A percentile compares a stretch with the other conserved stretches of the same genome.
Evolutionary conservation across 192 early-diverging fungal species (phyloP).

Genomic region (Coemansia sp.): DNA sequence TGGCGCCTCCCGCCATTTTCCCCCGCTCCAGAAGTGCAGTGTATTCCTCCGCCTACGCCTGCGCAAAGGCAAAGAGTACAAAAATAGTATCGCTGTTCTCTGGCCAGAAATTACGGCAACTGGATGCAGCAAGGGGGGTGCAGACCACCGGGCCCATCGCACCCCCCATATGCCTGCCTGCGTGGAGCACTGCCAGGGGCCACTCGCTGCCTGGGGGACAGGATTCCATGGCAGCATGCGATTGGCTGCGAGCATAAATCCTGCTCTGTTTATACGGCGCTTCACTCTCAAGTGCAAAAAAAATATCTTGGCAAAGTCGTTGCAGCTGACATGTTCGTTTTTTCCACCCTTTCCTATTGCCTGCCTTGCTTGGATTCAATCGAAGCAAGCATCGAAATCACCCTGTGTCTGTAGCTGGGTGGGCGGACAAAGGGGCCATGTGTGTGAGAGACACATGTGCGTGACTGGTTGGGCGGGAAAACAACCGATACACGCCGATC

Average conservation of each 20-base stretch:
- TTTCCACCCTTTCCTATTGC: neutral
- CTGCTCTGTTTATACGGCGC: neutral
- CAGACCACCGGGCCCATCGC: neutral
- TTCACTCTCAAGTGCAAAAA: no score
- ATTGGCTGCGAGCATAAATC: neutral
- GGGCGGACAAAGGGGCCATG: neutral
- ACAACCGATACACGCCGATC: neutral
- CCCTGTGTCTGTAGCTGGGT: neutral
- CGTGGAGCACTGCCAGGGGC: neutral
- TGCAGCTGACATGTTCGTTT: neutral
- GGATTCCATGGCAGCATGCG: slow-evolving; percentile 1
- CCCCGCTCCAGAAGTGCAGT: slow-evolving; percentile 4
- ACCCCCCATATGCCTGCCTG: neutral
- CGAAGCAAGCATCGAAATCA: neutral
- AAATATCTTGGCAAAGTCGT: neutral
- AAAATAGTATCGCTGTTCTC: slow-evolving; percentile 2
- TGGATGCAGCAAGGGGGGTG: neutral
- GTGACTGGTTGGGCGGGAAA: neutral
- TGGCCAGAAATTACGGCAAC: slow-evolving; percentile 6
- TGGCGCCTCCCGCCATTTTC: neutral
- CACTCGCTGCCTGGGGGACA: neutral
- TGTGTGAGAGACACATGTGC: neutral
- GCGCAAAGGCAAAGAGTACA: neutral
- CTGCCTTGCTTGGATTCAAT: neutral
- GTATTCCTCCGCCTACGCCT: slow-evolving; percentile 6